Conservation (phyloP, 768 basidiomycete species). For the Neoboletus magnificus region DNA sequence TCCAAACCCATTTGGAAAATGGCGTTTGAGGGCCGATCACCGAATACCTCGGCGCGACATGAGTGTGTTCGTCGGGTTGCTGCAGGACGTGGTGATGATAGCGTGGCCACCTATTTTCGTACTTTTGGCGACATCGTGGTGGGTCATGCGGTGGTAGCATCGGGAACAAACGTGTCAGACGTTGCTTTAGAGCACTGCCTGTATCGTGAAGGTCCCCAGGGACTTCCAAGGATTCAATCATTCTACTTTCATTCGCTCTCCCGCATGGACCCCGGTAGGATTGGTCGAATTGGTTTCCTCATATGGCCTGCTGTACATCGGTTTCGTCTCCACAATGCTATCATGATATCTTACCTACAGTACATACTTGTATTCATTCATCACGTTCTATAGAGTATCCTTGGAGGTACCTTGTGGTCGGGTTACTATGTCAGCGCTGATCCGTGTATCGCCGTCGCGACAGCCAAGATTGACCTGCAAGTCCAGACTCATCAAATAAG, state of each 20-base stretch:
- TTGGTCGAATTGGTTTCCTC: neutral
- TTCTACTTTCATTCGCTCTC: neutral
- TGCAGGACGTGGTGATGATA: constrained; percentile 31
- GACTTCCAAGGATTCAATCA: neutral
- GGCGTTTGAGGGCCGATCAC: constrained; percentile 5
- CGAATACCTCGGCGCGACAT: constrained; percentile 15
- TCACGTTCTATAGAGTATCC: neutral
- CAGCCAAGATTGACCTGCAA: neutral
- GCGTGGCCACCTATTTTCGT: constrained; percentile 37
- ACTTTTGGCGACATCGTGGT: constrained; percentile 34
- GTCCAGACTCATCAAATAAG: neutral
- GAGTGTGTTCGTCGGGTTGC: constrained; percentile 29
- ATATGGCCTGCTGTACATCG: neutral
- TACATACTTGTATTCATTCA: neutral
- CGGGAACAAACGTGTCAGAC: neutral
- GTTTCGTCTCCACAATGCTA: neutral
- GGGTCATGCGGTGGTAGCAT: constrained; percentile 28
- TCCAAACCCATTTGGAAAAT: constrained; percentile 14
- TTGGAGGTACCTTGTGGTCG: neutral
- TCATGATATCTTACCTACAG: neutral
- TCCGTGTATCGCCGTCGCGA: constrained; percentile 3
- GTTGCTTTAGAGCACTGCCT: neutral
- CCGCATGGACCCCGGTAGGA: neutral
- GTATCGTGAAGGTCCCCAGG: neutral
- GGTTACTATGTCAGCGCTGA: neutral